These are phyloP conservation scores for Lolium perenne DNA, from an alignment of 176 grass and related monocot species.

Conservation along the genomic window DNA sequence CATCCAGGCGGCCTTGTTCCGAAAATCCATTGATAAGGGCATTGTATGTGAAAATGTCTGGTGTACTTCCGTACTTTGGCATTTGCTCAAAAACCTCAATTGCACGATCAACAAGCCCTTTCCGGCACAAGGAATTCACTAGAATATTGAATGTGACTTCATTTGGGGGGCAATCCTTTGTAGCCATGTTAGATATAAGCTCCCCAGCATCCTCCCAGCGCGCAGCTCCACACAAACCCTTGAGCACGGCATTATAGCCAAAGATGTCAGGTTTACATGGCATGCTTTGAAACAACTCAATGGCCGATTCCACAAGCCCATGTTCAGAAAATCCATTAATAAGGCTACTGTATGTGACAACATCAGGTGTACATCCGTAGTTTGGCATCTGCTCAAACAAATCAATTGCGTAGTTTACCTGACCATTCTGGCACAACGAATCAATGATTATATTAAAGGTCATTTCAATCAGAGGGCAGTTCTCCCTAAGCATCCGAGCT, in stretches of 20 bases:
- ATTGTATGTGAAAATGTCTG: constrained; percentile 60
- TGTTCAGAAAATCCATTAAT: constrained; percentile 64
- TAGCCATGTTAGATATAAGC: constrained; percentile 53
- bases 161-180: constrained; percentile 55
- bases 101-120: constrained; percentile 45
- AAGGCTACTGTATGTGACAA: constrained; percentile 61
- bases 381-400: constrained; percentile 58
- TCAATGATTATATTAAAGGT: constrained; percentile 62
- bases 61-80: constrained; percentile 46
- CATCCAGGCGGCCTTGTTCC: constrained; percentile 49
- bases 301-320: constrained; percentile 43
- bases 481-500: constrained; percentile 42
- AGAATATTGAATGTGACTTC: constrained; percentile 62
- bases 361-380: constrained; percentile 49
- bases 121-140: constrained; percentile 56
- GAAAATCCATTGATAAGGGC: constrained; percentile 58
- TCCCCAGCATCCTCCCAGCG: constrained; percentile 54
- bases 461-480: constrained; percentile 42
- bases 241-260: constrained; percentile 55
- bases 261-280: constrained; percentile 60
- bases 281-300: constrained; percentile 55
- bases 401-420: constrained; percentile 43
- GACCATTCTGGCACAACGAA: constrained; percentile 44
- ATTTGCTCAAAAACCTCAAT: constrained; percentile 56
- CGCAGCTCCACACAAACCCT: constrained; percentile 50